A percentile compares a stretch with the other conserved stretches of the same genome.
These are phyloP conservation scores for Trichosporon asahii DNA, from an alignment of 1,284 basidiomycete species.

Conservation along the genomic window DNA sequence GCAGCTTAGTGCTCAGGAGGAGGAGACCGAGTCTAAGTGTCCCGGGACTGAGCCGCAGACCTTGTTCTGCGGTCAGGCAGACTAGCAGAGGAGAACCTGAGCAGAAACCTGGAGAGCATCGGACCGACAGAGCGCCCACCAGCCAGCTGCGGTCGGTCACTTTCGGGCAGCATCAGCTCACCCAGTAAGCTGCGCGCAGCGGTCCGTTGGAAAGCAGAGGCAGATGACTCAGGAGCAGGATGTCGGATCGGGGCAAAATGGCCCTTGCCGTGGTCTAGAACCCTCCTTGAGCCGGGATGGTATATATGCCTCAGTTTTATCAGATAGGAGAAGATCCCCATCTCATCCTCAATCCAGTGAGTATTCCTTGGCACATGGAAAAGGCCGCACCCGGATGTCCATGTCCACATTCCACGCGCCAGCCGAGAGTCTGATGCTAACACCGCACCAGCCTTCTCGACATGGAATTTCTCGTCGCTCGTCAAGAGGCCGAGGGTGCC, in stretches of 20 bases:
- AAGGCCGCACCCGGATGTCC: too few relatives aligned
- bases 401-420: neutral
- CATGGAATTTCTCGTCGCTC: constrained; percentile 8
- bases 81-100: neutral
- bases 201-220: neutral
- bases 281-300: neutral
- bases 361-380: neutral
- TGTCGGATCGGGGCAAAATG: neutral
- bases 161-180: neutral
- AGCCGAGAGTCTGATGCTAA: neutral
- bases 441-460: neutral
- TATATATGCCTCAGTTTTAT: constrained; percentile 1
- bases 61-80: neutral
- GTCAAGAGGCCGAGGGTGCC: constrained; percentile 9
- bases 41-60: neutral
- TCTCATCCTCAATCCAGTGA: neutral
- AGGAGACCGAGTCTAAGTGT: neutral
- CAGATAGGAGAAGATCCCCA: neutral
- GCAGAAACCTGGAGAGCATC: neutral
- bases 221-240: neutral
- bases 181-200: neutral
- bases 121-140: neutral
- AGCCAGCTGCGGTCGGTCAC: neutral
- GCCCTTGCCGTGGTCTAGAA: neutral
- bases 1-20: neutral